Evolutionary conservation across 352 stramenopile genomes (phyloP).

Genomic region (Chrysophaeum taylorii): DNA sequence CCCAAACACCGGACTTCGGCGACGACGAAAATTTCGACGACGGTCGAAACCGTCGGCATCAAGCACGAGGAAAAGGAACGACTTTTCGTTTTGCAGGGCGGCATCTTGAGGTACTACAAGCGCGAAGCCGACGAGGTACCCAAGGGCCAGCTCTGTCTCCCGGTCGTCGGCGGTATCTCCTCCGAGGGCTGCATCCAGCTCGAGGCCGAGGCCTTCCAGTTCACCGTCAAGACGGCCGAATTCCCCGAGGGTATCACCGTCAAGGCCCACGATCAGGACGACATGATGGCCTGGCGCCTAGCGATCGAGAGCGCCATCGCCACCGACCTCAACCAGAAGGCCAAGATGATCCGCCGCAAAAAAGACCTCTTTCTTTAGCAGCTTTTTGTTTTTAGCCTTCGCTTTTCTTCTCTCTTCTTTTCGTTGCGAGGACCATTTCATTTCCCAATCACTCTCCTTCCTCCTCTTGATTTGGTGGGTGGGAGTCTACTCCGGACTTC

Average conservation of each 20-base stretch:
- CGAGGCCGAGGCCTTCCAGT: background rate
- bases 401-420: too few relatives aligned
- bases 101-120: slow-evolving; percentile 3
- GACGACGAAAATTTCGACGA: background rate
- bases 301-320: background rate
- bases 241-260: background rate
- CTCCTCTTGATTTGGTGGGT: too few relatives aligned
- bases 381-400: too few relatives aligned
- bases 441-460: too few relatives aligned
- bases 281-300: background rate
- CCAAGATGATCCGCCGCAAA: too few relatives aligned
- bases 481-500: too few relatives aligned
- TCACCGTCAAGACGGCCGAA: background rate
- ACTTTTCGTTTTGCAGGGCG: slow-evolving; percentile 3
- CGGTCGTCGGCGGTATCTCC: background rate
- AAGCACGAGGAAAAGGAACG: background rate
- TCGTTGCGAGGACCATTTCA: too few relatives aligned
- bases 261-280: background rate
- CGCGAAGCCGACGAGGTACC: background rate
- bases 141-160: slow-evolving; percentile 3
- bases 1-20: too few relatives aligned
- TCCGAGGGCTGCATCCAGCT: background rate
- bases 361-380: too few relatives aligned
- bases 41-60: background rate
- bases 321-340: too few relatives aligned